Evolutionary conservation across 139 green algal genomes (phyloP).

Genomic region (Volvox reticuliferus): DNA sequence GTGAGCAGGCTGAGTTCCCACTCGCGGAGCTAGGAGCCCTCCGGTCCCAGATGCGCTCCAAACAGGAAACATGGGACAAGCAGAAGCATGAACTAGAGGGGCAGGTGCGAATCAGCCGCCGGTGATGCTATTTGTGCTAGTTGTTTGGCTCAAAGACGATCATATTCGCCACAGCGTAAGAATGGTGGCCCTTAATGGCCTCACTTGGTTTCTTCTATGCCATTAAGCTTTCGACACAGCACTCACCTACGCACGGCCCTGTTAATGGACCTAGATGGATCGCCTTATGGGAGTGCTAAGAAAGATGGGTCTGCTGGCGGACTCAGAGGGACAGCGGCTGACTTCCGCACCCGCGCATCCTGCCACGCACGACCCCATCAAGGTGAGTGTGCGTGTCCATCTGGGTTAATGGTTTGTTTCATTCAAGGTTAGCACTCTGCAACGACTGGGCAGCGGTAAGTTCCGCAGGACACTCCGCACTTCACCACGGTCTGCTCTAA

Average conservation of each 20-base stretch:
- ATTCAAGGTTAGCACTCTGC: too few species aligned
- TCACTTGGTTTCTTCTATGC: neutral
- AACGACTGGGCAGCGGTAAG: too few species aligned
- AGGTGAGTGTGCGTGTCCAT: neutral
- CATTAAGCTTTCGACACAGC: neutral
- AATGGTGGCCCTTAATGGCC: neutral
- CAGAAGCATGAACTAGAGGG: constrained; percentile 32
- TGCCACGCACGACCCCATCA: neutral
- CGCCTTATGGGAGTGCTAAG: neutral
- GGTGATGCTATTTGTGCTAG: too few species aligned
- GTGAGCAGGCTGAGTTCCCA: neutral
- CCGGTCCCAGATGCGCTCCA: neutral
- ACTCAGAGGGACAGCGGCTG: neutral
- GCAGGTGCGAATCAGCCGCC: constrained; percentile 10
- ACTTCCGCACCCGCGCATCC: neutral
- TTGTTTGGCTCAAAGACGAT: neutral
- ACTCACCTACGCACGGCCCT: neutral
- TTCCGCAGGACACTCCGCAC: too few species aligned
- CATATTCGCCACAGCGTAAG: neutral
- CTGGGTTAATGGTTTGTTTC: too few species aligned
- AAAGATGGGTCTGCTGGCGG: constrained; percentile 18
- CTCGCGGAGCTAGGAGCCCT: neutral
- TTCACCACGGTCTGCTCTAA: too few species aligned
- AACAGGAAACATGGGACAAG: constrained; percentile 34
- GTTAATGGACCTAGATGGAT: neutral